Conservation (phyloP, 148 eudicot species). For the Rhododendron griersonianum region DNA sequence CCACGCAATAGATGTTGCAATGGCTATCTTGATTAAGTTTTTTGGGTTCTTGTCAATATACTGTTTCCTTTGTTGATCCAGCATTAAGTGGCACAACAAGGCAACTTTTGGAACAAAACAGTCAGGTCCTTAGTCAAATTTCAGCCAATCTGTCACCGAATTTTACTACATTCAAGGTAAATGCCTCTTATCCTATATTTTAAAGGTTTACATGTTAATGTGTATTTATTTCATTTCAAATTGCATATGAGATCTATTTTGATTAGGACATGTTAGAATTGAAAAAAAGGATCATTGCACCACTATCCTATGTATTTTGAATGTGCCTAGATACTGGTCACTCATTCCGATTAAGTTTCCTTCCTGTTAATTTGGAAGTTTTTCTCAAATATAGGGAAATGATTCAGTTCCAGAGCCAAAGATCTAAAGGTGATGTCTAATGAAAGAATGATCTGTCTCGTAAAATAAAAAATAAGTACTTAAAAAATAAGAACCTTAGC, state of each 20-base stretch:
- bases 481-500: too few relatives aligned
- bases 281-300: neutral
- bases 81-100: slow-evolving; percentile 49
- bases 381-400: neutral
- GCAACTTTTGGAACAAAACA: slow-evolving; percentile 63
- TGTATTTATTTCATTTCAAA: neutral
- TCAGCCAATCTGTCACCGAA: slow-evolving; percentile 52
- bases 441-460: too few relatives aligned
- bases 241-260: neutral
- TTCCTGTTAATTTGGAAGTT: neutral
- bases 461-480: too few relatives aligned
- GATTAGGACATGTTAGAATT: neutral
- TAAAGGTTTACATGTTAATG: neutral
- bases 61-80: slow-evolving; percentile 28
- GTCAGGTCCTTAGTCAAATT: slow-evolving; percentile 48
- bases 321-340: neutral
- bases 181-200: neutral
- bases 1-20: neutral
- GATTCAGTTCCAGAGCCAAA: neutral
- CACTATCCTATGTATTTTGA: neutral
- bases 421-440: neutral
- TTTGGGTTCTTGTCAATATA: neutral
- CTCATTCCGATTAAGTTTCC: neutral
- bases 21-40: neutral
- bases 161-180: slow-evolving; percentile 53